Base-by-base conservation (phyloP, 495 filamentous ascomycete genomes). In the Lentithecium fluviatile region DNA sequence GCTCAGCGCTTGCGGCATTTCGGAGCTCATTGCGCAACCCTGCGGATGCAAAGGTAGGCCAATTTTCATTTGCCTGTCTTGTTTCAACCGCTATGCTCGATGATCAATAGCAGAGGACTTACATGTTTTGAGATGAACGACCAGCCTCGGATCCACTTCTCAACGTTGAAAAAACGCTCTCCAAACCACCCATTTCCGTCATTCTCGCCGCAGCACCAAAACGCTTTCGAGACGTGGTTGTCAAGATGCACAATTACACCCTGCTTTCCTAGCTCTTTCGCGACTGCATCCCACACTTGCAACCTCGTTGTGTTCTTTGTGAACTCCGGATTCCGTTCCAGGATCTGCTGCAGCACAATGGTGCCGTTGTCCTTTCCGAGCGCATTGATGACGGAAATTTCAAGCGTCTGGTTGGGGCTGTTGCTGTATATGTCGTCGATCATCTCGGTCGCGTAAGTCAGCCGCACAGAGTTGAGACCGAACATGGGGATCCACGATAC, bases 381-480 rank as follows among this genome's bases (percentile, higher is more conserved):
- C 2, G 64, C 54, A 15, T 52, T 42, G 65, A 82, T 79, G 4
- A 78, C 69, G 60, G 71, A 70, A 7, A 63, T 56, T 19, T 55
- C 58, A 3, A 61, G 29, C 23, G 36, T 81, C 71, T 25, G 61
- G 45, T 23, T 72, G 51, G 47, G 56, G 20, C 2, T 76, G 74
- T 70, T 75, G 66, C 17, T 80, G 71, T 0, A 55, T 4, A 54
- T 54, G 50, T 61, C 58, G 25, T 61, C 58, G 38, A 79, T 75
- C 60, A 77, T 76, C 63, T 82, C 79, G 69, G 75, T 79, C 32
- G 71, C 73, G 71, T 77, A 82, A 25, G 78, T 80, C 21, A 82
- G 72, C n/a, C 79, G 78, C 45, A 82, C 77, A 69, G 78, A 80
- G 74, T 80, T 80, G 74, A 80, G 80, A 45, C 73, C 73, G 17